phyloP scores from a whole-genome alignment of 176 grass and related monocot species.

The Ensete glaucum region DNA sequence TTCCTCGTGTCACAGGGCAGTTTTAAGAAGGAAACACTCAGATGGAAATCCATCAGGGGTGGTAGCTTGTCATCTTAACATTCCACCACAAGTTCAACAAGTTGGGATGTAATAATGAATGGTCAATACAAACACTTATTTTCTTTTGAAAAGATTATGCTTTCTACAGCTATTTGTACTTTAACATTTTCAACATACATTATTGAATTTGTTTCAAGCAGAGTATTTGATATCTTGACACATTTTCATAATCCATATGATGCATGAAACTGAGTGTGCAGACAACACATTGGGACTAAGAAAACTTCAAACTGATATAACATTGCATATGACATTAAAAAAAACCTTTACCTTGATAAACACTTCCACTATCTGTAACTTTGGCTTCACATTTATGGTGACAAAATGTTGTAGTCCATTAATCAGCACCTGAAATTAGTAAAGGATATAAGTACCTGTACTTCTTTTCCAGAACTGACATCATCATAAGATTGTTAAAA shows the following conservation, averaged over 20 bases:
- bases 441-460: conserved; percentile 1
- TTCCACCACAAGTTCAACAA: not conserved
- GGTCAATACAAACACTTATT: no score
- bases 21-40: no score
- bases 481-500: conserved; percentile 14
- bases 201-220: not conserved
- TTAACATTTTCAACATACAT: not conserved
- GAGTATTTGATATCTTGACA: not conserved
- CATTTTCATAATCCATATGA: not conserved
- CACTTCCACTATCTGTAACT: conserved; percentile 78
- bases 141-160: no score
- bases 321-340: conserved; percentile 2
- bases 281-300: not conserved
- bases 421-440: conserved; percentile 67
- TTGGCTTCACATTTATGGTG: conserved; percentile 76
- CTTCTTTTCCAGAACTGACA: not conserved
- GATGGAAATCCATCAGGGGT: no score
- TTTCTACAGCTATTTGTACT: not conserved
- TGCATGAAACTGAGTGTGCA: not conserved
- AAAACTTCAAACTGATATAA: not conserved
- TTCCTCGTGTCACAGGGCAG: no score
- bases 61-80: no score
- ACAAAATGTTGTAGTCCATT: conserved; percentile 90
- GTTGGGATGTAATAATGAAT: not conserved
- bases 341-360: conserved; percentile 65